phyloP scores from a whole-genome alignment of 2,329 filamentous ascomycete species.

The Colletotrichum cuscutae region DNA sequence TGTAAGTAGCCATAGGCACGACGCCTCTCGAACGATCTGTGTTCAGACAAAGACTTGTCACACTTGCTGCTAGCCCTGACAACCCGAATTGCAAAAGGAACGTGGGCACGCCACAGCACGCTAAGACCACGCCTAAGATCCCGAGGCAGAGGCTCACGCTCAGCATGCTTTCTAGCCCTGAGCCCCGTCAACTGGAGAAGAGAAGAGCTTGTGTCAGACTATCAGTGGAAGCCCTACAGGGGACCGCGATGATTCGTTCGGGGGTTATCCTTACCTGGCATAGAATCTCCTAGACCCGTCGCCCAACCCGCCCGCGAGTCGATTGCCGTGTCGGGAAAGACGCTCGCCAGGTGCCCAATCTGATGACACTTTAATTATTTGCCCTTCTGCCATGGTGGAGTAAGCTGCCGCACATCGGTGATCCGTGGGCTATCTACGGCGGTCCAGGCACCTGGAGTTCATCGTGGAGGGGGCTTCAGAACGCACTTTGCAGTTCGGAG shows the following conservation, averaged over 20 bases:
- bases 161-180: not conserved
- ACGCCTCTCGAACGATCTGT: not conserved
- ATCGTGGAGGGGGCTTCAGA: not conserved
- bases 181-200: not conserved
- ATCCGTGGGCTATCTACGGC: not conserved
- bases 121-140: not conserved
- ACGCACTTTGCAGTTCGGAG: not conserved
- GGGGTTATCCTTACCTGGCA: slow-evolving; percentile 20
- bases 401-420: not conserved
- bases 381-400: not conserved
- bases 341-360: slow-evolving; percentile 12
- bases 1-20: not conserved
- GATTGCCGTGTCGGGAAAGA: slow-evolving; percentile 27
- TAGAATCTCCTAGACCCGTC: not conserved
- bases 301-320: slow-evolving; percentile 2
- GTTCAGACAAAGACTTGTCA: not conserved
- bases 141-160: not conserved
- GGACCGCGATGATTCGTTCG: not conserved
- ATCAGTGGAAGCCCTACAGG: not conserved
- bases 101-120: not conserved
- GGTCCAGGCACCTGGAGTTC: not conserved
- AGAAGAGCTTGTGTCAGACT: not conserved
- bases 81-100: not conserved
- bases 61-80: not conserved
- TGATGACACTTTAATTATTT: not conserved